These are phyloP conservation scores for Aspergillus pseudonomiae DNA, from an alignment of 2,329 filamentous ascomycete genomes.

Conservation along the genomic window DNA sequence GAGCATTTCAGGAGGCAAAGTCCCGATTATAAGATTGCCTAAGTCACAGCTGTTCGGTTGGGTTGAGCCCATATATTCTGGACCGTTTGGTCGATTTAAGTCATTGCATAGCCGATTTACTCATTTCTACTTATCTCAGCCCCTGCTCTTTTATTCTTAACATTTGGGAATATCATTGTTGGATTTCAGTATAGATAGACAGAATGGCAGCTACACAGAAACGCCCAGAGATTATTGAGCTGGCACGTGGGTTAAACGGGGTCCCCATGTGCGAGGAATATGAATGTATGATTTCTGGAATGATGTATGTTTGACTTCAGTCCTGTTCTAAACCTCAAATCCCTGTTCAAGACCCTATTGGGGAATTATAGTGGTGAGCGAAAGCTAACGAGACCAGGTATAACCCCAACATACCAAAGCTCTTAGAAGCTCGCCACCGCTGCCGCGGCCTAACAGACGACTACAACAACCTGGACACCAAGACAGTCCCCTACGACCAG, in stretches of 20 bases:
- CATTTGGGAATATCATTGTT: not conserved
- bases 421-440: constrained; percentile 33
- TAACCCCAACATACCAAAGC: constrained; percentile 29
- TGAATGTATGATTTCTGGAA: constrained; percentile 40
- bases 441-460: constrained; percentile 30
- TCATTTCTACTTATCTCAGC: not conserved
- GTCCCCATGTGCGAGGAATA: constrained; percentile 39
- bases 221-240: constrained; percentile 33
- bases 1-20: not conserved
- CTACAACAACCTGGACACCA: constrained; percentile 34
- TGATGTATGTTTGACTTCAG: constrained; percentile 29
- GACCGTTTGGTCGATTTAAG: not conserved
- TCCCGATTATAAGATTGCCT: not conserved
- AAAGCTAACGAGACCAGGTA: constrained; percentile 26
- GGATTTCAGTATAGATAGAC: not conserved
- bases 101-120: not conserved
- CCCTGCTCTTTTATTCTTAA: not conserved
- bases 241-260: constrained; percentile 29
- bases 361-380: not conserved
- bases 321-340: not conserved
- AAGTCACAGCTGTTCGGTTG: not conserved
- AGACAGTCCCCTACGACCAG: constrained; percentile 29
- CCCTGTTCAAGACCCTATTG: not conserved
- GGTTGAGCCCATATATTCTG: not conserved
- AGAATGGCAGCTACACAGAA: constrained; percentile 27